phyloP scores from a whole-genome alignment of 768 basidiomycete species.

The Lactifluus piperatus region DNA sequence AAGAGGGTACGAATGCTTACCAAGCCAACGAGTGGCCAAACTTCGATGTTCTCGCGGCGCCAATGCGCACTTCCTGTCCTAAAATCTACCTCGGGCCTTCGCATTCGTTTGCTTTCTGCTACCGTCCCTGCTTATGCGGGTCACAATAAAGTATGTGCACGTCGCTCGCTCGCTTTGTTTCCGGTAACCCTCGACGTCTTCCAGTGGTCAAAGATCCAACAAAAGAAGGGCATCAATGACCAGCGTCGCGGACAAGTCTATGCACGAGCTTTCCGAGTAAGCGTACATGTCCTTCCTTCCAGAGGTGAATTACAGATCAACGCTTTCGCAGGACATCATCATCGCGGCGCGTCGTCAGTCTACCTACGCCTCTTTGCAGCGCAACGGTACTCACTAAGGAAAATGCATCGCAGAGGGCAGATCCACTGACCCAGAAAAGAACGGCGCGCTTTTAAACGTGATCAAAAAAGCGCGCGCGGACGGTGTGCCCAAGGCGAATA shows the following conservation, averaged over 20 bases:
- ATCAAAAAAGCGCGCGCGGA: conserved; percentile 15
- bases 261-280: conserved; percentile 13
- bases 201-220: conserved; percentile 22
- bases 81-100: no score
- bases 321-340: conserved; percentile 16
- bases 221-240: conserved; percentile 17
- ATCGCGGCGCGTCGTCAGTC: conserved; percentile 19
- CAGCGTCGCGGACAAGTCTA: conserved; percentile 13
- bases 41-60: background rate
- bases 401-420: conserved; percentile 10
- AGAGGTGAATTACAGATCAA: no score
- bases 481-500: conserved; percentile 19
- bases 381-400: background rate
- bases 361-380: background rate
- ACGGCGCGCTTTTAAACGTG: conserved; percentile 14
- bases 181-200: background rate
- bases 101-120: conserved; percentile 1
- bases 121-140: conserved; percentile 3
- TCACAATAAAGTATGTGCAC: conserved; percentile 18
- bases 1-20: no score
- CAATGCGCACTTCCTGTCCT: background rate
- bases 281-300: no score
- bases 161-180: background rate
- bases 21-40: no score
- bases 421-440: conserved; percentile 11